A percentile compares a stretch with the other conserved stretches of the same genome.
Conservation (phyloP, 768 basidiomycete species). For the Russula vinacea region DNA sequence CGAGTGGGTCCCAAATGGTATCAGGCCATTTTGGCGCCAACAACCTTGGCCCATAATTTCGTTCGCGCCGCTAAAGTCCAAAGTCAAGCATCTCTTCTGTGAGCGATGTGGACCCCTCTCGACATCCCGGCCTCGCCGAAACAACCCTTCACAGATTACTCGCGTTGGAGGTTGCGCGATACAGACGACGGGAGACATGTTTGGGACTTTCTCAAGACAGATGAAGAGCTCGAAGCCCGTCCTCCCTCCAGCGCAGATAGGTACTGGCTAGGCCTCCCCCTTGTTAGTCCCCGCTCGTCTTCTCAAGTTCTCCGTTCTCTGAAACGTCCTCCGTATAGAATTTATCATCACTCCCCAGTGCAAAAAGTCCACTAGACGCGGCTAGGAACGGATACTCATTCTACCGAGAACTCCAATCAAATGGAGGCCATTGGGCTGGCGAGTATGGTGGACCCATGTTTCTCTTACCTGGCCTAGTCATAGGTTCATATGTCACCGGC, state of each 20-base stretch:
- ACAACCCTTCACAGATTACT: conserved; percentile 73
- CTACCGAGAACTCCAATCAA: conserved; percentile 83
- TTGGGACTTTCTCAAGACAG: conserved; percentile 76
- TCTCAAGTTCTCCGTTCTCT: conserved; percentile 3
- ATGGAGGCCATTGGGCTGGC: conserved; percentile 92
- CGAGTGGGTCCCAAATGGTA: neutral
- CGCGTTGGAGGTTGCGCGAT: conserved; percentile 72
- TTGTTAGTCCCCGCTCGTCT: conserved; percentile 44
- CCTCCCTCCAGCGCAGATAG: conserved; percentile 80
- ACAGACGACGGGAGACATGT: conserved; percentile 78
- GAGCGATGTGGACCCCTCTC: conserved; percentile 40
- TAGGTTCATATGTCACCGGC: conserved; percentile 89
- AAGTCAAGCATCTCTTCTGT: neutral
- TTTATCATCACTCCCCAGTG: conserved; percentile 56
- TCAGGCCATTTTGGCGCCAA: conserved; percentile 7
- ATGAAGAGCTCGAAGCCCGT: conserved; percentile 60
- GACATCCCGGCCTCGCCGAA: conserved; percentile 49
- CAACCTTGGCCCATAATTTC: neutral
- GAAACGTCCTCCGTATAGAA: conserved; percentile 42
- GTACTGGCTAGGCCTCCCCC: conserved; percentile 82
- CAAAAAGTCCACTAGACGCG: conserved; percentile 69
- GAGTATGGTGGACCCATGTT: conserved; percentile 95
- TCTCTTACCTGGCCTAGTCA: conserved; percentile 82
- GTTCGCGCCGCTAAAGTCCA: neutral
- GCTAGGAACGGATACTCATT: conserved; percentile 86